Evolutionary conservation across 2,329 filamentous ascomycete species (phyloP), one percentile per base, ranked within the genome.

Genomic region (Cephalotrichum gorgonifer): DNA sequence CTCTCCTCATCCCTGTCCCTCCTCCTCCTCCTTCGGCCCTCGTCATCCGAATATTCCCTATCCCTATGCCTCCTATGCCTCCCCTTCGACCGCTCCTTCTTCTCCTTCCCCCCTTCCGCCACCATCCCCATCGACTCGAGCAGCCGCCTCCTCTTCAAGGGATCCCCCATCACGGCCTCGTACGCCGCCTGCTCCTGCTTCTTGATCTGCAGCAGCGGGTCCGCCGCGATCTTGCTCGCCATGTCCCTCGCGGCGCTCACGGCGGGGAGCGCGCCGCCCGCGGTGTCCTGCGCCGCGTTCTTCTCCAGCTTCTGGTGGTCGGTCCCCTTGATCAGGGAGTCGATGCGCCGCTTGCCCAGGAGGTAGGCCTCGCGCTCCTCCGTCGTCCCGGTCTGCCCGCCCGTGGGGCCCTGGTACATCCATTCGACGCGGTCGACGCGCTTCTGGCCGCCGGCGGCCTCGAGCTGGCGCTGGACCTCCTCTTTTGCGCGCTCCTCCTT

Each of bases 341-440:
- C 91, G 62, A 98, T 91, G 51, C 90, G 79, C 51, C 93, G 78
- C 72, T 96, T 97, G 47, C 93, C 93, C 14, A 98, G 74, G 1
- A 98, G 69, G 63, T 95, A 98, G 4, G 86, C 88, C 62, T 98
- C 93, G 69, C 88, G 89, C 67, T 97, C 93, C 64, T 96, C 91
- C 4, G 78, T 79, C 35, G 80, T 87, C 27, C 85, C 85, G n/a
- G 74, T 72, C 60, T 86, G 83, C 31, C 88, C 87, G 59, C 79
- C 74, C 45, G 84, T 85, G 7, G 93, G 89, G 1, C 91, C 91
- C 57, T 85, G 81, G 67, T 98, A 98, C 88, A 98, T 96, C 88
- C 93, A 98, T 60, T 97, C 93, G 25, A 98, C 91, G 31, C 89
- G 82, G 58, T 91, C 84, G 27, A 85, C 70, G 48, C 85, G 78